Evolutionary conservation across 2,329 filamentous ascomycete genomes (phyloP), one percentile per base, ranked within the genome.

Genomic region (Graphilbum sp.): DNA sequence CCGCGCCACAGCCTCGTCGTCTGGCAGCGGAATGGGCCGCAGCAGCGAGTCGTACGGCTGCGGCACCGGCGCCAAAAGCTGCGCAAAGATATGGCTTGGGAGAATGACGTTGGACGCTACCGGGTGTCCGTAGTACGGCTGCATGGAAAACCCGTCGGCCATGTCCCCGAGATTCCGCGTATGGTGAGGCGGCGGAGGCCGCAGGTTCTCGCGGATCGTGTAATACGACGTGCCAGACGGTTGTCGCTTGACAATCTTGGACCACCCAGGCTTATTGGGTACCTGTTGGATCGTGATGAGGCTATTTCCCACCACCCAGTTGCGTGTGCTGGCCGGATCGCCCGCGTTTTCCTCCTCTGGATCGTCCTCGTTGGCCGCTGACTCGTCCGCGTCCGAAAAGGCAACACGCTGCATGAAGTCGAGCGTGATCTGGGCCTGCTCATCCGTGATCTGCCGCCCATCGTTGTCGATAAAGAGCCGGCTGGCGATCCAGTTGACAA

Each of bases 341-440:
- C 68, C 8, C 5, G 30, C 9, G 10, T 34, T 68, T 56, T 0
- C 34, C 4, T 70, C 77, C 49, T 84, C 85, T n/a, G 69, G 62
- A 2, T 69, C 66, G 42, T 82, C 73, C 13, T 72, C 67, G 1
- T 36, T 32, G 0, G 44, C 34, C 0, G 64, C 64, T 8, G 79
- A 85, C 50, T 93, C 83, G 43, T 87, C 82, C 25, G 84, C 71
- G 53, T 94, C 84, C 0, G 85, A 84, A 53, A 79, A 94, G 2
- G 85, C 76, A 16, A 86, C 80, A 49, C 86, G 71, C 53, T 90
- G 85, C 79, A 95, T 87, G 57, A 96, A 85, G 55, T 98, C 90
- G 39, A 96, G 75, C 9, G 90, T 90, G 25, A 93, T 86, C 47
- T 93, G 72, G 5, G 86, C 88, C 56, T 95, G 88, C 54, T 98